Evolutionary conservation across 768 basidiomycete species (phyloP).

Genomic region (Pisolithus marmoratus): DNA sequence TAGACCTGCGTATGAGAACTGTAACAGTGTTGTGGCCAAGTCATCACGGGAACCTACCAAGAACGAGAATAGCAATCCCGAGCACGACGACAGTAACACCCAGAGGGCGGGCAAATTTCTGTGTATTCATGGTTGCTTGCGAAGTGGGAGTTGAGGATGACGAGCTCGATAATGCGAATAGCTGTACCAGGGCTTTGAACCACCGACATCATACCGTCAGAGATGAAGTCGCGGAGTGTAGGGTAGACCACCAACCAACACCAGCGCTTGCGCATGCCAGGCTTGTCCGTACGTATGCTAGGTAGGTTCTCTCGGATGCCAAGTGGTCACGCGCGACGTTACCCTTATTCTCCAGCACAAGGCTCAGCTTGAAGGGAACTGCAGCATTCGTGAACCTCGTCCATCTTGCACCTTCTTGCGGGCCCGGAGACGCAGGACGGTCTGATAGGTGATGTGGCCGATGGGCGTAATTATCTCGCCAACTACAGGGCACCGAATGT

Average conservation of each 20-base stretch:
- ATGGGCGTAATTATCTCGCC: neutral
- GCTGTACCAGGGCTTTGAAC: slow-evolving; percentile 46
- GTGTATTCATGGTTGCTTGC: slow-evolving; percentile 2
- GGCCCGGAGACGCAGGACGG: neutral
- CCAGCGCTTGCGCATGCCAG: slow-evolving; percentile 53
- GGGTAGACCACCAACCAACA: slow-evolving; percentile 40
- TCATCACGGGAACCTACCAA: slow-evolving; percentile 35
- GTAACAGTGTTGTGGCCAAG: neutral
- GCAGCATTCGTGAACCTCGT: slow-evolving; percentile 1
- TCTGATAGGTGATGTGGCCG: neutral
- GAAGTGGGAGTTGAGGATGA: slow-evolving; percentile 4
- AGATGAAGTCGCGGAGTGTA: no score
- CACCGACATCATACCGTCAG: neutral
- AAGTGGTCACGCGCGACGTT: slow-evolving; percentile 62
- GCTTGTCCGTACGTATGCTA: slow-evolving; percentile 62
- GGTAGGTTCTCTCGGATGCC: slow-evolving; percentile 57
- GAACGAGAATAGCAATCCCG: slow-evolving; percentile 40
- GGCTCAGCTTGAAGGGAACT: slow-evolving; percentile 14
- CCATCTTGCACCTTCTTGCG: no score
- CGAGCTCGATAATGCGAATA: slow-evolving; percentile 37
- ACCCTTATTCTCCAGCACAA: slow-evolving; percentile 51
- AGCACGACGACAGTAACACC: slow-evolving; percentile 45
- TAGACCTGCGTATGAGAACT: slow-evolving; percentile 31
- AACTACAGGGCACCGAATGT: slow-evolving; percentile 4
- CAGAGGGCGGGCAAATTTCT: slow-evolving; percentile 42